These are phyloP conservation scores for Microascus cirrosus DNA, from an alignment of 2,329 filamentous ascomycete genomes.

Conservation along the genomic window DNA sequence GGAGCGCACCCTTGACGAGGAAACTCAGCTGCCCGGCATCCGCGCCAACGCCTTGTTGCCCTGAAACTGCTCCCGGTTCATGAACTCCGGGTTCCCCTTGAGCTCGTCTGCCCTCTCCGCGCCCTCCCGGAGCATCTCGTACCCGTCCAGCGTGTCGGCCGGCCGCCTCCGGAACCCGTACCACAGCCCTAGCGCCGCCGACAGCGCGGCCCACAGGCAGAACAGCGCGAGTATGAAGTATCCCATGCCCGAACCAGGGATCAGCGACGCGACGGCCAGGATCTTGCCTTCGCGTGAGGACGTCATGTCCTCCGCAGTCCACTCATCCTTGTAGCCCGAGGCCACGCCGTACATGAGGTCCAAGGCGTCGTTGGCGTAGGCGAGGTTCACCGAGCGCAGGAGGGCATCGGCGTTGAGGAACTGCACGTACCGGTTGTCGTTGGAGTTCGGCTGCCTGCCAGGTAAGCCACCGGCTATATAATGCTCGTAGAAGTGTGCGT, in stretches of 20 bases:
- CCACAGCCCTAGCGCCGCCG: neutral
- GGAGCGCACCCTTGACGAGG: no score
- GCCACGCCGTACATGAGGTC: constrained; percentile 3
- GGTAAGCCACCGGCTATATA: neutral
- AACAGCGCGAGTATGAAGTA: neutral
- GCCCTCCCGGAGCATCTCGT: constrained; percentile 2
- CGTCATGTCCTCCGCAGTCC: neutral
- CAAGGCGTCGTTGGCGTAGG: constrained; percentile 1
- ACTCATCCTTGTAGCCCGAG: neutral
- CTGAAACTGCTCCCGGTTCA: neutral
- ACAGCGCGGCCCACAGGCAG: neutral
- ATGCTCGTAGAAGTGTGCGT: neutral
- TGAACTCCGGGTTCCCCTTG: neutral
- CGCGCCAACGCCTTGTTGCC: neutral
- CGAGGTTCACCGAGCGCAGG: neutral
- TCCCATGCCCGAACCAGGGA: neutral
- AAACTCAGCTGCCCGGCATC: neutral
- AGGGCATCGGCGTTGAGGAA: neutral
- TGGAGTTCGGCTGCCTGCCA: neutral
- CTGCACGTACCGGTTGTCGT: neutral
- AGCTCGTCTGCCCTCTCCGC: constrained; percentile 1
- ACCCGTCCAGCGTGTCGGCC: neutral
- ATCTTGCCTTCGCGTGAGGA: constrained; percentile 1
- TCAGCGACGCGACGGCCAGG: neutral
- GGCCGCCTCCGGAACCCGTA: constrained; percentile 5